A percentile compares a stretch with the other conserved stretches of the same genome.
Evolutionary conservation across 2,329 filamentous ascomycete species (phyloP).

Genomic region (Blastomyces emzantsi): DNA sequence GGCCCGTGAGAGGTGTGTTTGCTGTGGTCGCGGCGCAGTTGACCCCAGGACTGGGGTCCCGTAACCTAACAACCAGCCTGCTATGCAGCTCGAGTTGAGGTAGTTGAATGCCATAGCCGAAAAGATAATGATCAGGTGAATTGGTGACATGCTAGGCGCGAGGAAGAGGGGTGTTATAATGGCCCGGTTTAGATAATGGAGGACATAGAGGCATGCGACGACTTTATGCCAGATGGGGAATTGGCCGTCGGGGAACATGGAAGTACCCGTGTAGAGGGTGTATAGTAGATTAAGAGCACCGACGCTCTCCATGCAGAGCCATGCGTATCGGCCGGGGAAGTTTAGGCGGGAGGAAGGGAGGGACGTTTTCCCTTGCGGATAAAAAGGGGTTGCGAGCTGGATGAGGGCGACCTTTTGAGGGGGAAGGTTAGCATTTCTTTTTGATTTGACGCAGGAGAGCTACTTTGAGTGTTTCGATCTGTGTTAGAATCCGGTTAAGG

Average conservation of each 20-base stretch:
- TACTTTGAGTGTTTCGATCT: not conserved
- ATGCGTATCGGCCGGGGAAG: slow-evolving; percentile 77
- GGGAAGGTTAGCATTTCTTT: slow-evolving; percentile 4
- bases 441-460: not conserved
- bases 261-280: slow-evolving; percentile 61
- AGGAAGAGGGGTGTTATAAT: slow-evolving; percentile 67
- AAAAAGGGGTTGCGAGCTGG: slow-evolving; percentile 72
- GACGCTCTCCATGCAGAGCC: slow-evolving; percentile 79
- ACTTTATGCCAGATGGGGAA: slow-evolving; percentile 32
- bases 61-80: slow-evolving; percentile 74
- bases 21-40: slow-evolving; percentile 12
- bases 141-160: slow-evolving; percentile 87
- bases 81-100: slow-evolving; percentile 67
- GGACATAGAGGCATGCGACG: slow-evolving; percentile 44
- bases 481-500: not conserved
- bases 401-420: slow-evolving; percentile 54
- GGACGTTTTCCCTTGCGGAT: slow-evolving; percentile 90
- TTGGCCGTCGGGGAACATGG: slow-evolving; percentile 27
- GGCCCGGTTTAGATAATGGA: slow-evolving; percentile 89
- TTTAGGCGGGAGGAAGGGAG: slow-evolving; percentile 59
- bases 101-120: slow-evolving; percentile 66
- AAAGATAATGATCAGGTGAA: slow-evolving; percentile 60
- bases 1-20: slow-evolving; percentile 2
- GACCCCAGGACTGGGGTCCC: slow-evolving; percentile 39
- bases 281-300: slow-evolving; percentile 72